Evolutionary conservation across 1,284 basidiomycete genomes (phyloP).

Genomic region (Cutaneotrichosporon dermatis): DNA sequence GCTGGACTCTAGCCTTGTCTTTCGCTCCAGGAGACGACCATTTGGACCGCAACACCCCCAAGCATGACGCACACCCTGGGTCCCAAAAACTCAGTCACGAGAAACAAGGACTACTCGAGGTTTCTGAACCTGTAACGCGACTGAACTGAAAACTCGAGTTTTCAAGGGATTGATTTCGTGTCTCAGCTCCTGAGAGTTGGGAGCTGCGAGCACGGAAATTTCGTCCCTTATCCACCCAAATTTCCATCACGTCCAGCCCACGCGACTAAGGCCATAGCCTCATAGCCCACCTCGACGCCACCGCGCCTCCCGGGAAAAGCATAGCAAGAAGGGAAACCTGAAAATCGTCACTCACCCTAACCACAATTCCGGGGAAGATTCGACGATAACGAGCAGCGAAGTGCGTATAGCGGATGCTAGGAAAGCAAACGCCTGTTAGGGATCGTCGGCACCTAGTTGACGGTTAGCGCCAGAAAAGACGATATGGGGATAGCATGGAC

Average conservation of each 20-base stretch:
- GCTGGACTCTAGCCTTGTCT: not conserved
- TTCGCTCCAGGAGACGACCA: not conserved
- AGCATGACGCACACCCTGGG: not conserved
- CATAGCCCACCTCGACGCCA: no score
- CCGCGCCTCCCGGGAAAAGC: no score
- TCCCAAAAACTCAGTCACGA: not conserved
- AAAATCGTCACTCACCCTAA: not conserved
- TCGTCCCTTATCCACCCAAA: no score
- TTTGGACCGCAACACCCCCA: not conserved
- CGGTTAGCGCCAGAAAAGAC: not conserved
- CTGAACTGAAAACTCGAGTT: no score
- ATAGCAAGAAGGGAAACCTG: no score
- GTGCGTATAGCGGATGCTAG: constrained; percentile 1
- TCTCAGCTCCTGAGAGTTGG: no score
- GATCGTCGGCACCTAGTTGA: not conserved
- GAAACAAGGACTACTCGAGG: not conserved
- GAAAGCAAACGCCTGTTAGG: not conserved
- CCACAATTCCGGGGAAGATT: not conserved
- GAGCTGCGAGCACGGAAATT: no score
- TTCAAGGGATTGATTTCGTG: no score
- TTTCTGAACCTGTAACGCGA: not conserved
- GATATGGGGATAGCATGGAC: not conserved
- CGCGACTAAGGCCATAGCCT: no score
- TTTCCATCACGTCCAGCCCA: no score
- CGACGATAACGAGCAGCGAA: not conserved